Base-by-base conservation (phyloP, 2,329 filamentous ascomycete species). In the Alternaria triticina region DNA sequence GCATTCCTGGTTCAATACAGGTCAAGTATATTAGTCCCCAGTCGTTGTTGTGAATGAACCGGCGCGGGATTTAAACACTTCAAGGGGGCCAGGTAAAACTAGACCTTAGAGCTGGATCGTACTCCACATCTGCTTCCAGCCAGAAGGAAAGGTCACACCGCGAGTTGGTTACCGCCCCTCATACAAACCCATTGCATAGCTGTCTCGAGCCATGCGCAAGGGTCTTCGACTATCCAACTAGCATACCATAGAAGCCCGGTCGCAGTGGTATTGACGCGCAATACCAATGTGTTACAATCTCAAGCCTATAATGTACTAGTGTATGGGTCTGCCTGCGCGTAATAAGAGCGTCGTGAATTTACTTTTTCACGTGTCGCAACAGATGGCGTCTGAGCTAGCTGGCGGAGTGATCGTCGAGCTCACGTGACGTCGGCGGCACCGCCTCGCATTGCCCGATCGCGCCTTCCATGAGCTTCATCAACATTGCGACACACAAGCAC, bases 371-470 rank as follows among this genome's bases (percentile, higher is more conserved):
- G 23, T 49, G 22, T 40, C 43, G 57, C 44, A 36, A 57, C n/a
- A 30, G 23, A 57, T 59, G 40, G 46, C 47, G 33, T 49, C 61
- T 47, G 25, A 33, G 30, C 49, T 23, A 17, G 22, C n/a, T 40
- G 44, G 28, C 13, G 22, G 30, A 28, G 58, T 64, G 43, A 65
- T 63, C 30, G 47, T 45, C 36, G 6, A 11, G 3, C 8, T 59
- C 70, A 71, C 70, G 70, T 67, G 65, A 68, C 40, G 55, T 70
- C 69, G 70, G 74, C 67, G 69, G 71, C 73, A 66, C 70, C 71
- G 61, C 49, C 23, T 47, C 54, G 13, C 45, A 58, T 47, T 55
- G 52, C 68, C 49, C 71, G 71, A 68, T 66, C 62, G 68, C 68
- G 69, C 66, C 69, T 70, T 69, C 69, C 62, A 69, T 61, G 70